Base-by-base conservation (phyloP, 2,329 filamentous ascomycete genomes). In the Cryphonectria radicalis region DNA sequence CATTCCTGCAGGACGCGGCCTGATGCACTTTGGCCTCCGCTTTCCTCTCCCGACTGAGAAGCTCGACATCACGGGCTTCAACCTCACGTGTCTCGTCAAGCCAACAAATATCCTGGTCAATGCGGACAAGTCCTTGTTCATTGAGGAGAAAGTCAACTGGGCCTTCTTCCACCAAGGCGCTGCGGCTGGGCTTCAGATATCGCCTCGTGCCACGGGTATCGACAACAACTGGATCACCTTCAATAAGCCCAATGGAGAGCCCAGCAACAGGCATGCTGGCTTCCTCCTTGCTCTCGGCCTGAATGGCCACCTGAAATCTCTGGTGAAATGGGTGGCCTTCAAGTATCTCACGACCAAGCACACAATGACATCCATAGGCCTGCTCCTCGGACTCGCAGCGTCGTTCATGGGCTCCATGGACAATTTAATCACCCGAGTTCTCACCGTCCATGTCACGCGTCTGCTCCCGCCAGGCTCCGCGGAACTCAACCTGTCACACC, bases 291-390 rank as follows among this genome's bases (percentile, higher is more conserved):
- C 94, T 5, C 86, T 99, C 5, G 96, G 96, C 4, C 84, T 99
- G 35, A 98, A 98, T 76, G 97, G 96, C 0, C 97, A 99, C 81
- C 84, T 99, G n/a, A 96, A 93, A 76, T 92, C 90, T 10, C 88
- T 99, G 40, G 96, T 96, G 3, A 98, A 98, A 83, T 99, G 96
- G 95, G 92, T 99, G 60, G 95, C 95, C 11, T 99, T 98, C 87
- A 98, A 98, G 78, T 99, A 99, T 76, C 85, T 99, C n/a, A 99
- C 96, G 0, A 95, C 96, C 1, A 99, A 99, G 78, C 97, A 99
- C 80, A 97, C 95, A 37, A 99, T 99, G 96, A 98, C 96, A 35
- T 98, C 96, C 0, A 95, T 99, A 69, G 96, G 96, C 13, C 85
- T 99, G n/a, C 86, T 99, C 3, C 86, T 99, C 0, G 96, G 96